Evolutionary conservation across 2,329 filamentous ascomycete genomes (phyloP).

Genomic region (Cercospora berteroae): DNA sequence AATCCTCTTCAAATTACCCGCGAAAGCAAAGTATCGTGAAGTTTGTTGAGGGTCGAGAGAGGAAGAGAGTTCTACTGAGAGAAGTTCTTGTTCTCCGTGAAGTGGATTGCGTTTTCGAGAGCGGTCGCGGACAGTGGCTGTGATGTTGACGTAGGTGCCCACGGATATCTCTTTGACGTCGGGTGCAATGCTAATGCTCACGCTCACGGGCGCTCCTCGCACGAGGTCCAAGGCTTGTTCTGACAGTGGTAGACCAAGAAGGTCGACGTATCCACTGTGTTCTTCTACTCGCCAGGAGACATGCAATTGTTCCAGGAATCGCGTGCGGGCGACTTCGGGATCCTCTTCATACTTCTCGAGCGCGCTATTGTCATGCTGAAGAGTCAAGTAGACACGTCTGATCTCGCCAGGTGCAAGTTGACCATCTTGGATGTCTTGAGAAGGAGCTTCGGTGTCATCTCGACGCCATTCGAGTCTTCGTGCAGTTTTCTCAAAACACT

Average conservation of each 20-base stretch:
- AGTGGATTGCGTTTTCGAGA: conserved; percentile 3
- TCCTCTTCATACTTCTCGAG: conserved; percentile 15
- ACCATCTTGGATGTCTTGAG: conserved; percentile 7
- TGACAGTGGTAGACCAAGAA: conserved; percentile 20
- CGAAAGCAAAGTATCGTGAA: conserved; percentile 22
- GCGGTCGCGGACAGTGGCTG: conserved; percentile 16
- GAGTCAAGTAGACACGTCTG: conserved; percentile 21
- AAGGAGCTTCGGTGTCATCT: conserved; percentile 8
- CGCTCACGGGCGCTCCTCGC: conserved; percentile 17
- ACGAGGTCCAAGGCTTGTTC: conserved; percentile 20
- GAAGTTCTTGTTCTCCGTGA: neutral
- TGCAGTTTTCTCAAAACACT: conserved; percentile 19
- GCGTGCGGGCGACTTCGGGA: conserved; percentile 16
- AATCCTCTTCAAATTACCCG: conserved; percentile 24
- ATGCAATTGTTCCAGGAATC: conserved; percentile 23
- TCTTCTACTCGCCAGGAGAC: conserved; percentile 26
- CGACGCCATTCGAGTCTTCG: conserved; percentile 1
- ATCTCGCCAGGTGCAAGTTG: conserved; percentile 27
- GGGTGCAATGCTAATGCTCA: neutral
- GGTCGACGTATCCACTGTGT: conserved; percentile 26
- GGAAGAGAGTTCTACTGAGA: conserved; percentile 12
- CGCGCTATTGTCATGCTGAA: conserved; percentile 8
- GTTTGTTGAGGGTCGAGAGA: conserved; percentile 8
- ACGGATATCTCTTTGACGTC: neutral
- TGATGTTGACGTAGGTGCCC: conserved; percentile 23